These are phyloP conservation scores for Penicillium verhagenii DNA, from an alignment of 495 filamentous ascomycete species.

Conservation along the genomic window DNA sequence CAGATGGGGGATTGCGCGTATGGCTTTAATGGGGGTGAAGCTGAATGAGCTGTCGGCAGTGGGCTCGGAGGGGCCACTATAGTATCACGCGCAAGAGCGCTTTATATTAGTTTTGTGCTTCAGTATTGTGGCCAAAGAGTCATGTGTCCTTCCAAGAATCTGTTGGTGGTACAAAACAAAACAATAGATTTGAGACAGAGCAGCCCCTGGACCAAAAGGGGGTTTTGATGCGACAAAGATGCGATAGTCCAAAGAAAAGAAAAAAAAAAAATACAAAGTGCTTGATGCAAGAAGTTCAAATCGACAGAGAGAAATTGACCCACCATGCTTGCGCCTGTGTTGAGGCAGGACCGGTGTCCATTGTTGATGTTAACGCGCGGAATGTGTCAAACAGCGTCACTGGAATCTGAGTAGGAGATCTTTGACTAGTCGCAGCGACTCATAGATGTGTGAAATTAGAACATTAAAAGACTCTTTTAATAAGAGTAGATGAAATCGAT, in stretches of 20 bases:
- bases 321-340: slow-evolving; percentile 24
- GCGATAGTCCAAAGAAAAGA: neutral
- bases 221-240: neutral
- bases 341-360: slow-evolving; percentile 19
- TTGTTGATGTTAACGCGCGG: slow-evolving; percentile 27
- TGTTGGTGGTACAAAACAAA: neutral
- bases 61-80: slow-evolving; percentile 14
- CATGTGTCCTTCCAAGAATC: neutral
- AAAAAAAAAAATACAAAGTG: too few species aligned
- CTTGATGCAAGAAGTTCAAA: neutral
- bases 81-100: slow-evolving; percentile 5
- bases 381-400: slow-evolving; percentile 26
- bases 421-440: neutral
- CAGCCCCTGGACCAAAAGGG: slow-evolving; percentile 9
- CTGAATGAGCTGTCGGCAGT: slow-evolving; percentile 30
- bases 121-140: neutral
- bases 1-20: slow-evolving; percentile 39
- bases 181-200: neutral
- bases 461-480: neutral
- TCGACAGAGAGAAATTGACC: slow-evolving; percentile 3
- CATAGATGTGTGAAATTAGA: neutral
- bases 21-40: slow-evolving; percentile 38
- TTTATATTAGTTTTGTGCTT: slow-evolving; percentile 14
- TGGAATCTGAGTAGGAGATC: slow-evolving; percentile 9
- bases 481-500: neutral